phyloP scores from a whole-genome alignment of 495 filamentous ascomycete genomes.

The Xylaria acuta region DNA sequence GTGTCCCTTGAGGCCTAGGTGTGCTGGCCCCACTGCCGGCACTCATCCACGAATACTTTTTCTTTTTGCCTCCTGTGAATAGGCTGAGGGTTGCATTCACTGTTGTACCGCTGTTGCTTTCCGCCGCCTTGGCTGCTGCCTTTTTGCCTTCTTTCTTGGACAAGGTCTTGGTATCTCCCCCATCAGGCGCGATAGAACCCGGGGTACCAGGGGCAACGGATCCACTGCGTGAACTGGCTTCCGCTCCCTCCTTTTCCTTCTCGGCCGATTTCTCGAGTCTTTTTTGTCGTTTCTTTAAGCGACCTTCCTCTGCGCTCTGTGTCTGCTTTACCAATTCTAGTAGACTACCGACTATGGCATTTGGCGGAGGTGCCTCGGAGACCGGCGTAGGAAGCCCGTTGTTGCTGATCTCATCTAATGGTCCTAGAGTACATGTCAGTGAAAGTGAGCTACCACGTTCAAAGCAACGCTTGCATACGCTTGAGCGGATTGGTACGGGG shows the following conservation, averaged over 20 bases:
- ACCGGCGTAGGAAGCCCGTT: conserved; percentile 36
- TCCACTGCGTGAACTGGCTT: conserved; percentile 47
- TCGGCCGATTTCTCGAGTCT: conserved; percentile 41
- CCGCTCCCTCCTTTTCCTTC: conserved; percentile 46
- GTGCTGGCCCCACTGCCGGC: conserved; percentile 54
- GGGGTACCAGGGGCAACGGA: conserved; percentile 58
- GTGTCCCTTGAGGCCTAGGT: conserved; percentile 42
- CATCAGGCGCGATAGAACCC: conserved; percentile 53
- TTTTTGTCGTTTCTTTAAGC: conserved; percentile 55
- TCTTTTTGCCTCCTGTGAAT: conserved; percentile 60
- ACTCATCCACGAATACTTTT: conserved; percentile 68
- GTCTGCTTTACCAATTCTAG: conserved; percentile 45
- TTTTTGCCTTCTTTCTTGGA: conserved; percentile 68
- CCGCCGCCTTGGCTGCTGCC: conserved; percentile 57
- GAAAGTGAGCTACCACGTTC: conserved; percentile 35
- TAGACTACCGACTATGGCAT: conserved; percentile 48
- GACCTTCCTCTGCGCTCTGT: conserved; percentile 55
- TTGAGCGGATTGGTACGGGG: conserved; percentile 63
- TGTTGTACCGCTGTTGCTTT: conserved; percentile 59
- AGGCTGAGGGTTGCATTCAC: conserved; percentile 62
- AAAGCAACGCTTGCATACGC: conserved; percentile 54
- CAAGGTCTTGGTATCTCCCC: conserved; percentile 48
- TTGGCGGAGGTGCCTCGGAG: conserved; percentile 34
- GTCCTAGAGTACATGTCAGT: conserved; percentile 32
- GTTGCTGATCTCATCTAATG: conserved; percentile 36